These are phyloP conservation scores for Diatrype stigma DNA, from an alignment of 2,329 filamentous ascomycete genomes.

Conservation along the genomic window DNA sequence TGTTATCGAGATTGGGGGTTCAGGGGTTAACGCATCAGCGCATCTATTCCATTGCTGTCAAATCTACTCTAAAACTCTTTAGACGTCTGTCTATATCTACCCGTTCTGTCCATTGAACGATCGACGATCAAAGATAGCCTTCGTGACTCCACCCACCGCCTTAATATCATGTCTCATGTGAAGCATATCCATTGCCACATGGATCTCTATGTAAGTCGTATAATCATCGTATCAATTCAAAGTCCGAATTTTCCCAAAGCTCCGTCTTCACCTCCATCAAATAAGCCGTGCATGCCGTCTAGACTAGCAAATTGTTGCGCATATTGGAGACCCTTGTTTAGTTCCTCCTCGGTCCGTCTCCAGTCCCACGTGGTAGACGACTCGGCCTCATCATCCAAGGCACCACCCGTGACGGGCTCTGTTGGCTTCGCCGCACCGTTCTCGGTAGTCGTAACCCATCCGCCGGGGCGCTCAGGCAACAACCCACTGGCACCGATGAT, in stretches of 20 bases:
- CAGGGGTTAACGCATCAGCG: no score
- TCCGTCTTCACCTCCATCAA: slow-evolving; percentile 50
- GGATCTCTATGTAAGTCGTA: background rate
- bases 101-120: background rate
- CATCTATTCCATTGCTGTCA: no score
- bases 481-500: slow-evolving; percentile 68
- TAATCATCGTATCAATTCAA: slow-evolving; percentile 22
- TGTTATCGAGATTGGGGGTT: no score
- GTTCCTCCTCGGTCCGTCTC: slow-evolving; percentile 51
- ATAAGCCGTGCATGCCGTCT: slow-evolving; percentile 48
- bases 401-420: slow-evolving; percentile 30
- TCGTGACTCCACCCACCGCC: no score
- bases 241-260: slow-evolving; percentile 47
- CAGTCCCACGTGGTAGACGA: slow-evolving; percentile 49
- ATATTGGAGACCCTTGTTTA: slow-evolving; percentile 51
- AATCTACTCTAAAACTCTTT: no score
- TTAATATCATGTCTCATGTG: no score
- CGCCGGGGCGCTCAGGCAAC: slow-evolving; percentile 68
- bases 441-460: slow-evolving; percentile 50
- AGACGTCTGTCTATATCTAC: background rate
- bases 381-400: slow-evolving; percentile 32
- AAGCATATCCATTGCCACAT: no score
- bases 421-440: slow-evolving; percentile 15
- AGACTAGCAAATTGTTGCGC: slow-evolving; percentile 54
- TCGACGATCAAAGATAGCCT: no score